Evolutionary conservation across 257 asterid species (phyloP), one percentile per base, ranked within the genome.

Genomic region (Nicotiana paniculata): DNA sequence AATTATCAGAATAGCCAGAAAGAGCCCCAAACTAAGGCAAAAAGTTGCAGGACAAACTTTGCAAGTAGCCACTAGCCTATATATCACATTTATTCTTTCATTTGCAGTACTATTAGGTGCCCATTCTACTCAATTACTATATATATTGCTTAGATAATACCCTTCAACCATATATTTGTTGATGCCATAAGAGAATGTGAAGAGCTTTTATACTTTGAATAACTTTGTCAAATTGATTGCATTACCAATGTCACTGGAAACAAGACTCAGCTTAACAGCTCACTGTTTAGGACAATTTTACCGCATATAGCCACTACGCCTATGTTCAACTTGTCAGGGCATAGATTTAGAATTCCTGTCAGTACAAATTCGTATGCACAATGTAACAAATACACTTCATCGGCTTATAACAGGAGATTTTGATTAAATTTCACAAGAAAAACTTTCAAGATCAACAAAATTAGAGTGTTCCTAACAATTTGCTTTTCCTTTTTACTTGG

Each of bases 281-380:
- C 48, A 21, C 79, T 26, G 43, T 51, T 9, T 28, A 0, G 16
- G 80, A 28, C 63, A 28, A 75, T 8, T 51, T 75, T 75, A 51
- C 15, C 8, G 28, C 80, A 51, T 59, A 48, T 51, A 26, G 53
- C 80, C 4, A 75, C 84, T 76, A 72, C 26, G 59, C 78, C 84
- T 86, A 81, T 69, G 81, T 77, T 85, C 84, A 81, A 83, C 32
- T 84, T 72, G 82, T 48, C 67, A 24, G 57, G 82, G 61, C 77
- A 28, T 37, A 24, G 80, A 82, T 79, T 79, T 37, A 53, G 81
- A 79, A 48, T 30, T 77, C 85, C 88, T 83, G 81, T 61, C 72
- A 6, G 72, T 85, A 83, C 87, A 83, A 84, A 83, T 85, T 85
- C 86, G 37, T 85, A 83, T 87, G 87, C 90, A 87, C 90, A 85